These are phyloP conservation scores for Periconia sp. DNA, from an alignment of 2,329 filamentous ascomycete species.

Conservation along the genomic window DNA sequence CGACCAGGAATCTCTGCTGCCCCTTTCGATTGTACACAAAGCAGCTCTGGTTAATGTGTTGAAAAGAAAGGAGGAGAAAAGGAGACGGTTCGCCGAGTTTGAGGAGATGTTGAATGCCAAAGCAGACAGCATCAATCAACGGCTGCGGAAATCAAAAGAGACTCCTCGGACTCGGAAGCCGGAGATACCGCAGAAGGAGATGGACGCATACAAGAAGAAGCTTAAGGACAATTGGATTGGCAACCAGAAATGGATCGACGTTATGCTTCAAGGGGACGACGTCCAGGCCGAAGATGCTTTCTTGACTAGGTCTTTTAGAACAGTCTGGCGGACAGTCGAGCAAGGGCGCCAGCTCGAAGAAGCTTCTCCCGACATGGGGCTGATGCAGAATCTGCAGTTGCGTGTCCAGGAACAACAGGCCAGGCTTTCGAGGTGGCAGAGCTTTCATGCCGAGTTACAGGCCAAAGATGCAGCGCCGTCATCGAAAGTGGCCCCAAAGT, in stretches of 20 bases:
- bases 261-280: constrained; percentile 68
- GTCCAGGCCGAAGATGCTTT: constrained; percentile 61
- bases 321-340: constrained; percentile 70
- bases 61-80: constrained; percentile 61
- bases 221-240: constrained; percentile 78
- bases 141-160: constrained; percentile 49
- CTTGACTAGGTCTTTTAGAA: constrained; percentile 67
- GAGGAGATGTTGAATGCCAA: constrained; percentile 66
- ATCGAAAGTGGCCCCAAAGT: constrained; percentile 3
- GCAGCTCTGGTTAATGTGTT: constrained; percentile 64
- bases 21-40: constrained; percentile 73
- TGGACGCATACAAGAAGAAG: constrained; percentile 55
- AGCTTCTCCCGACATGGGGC: constrained; percentile 53
- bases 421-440: constrained; percentile 72
- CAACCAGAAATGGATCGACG: constrained; percentile 71
- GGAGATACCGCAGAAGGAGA: constrained; percentile 35
- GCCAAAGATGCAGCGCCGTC: constrained; percentile 8
- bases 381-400: constrained; percentile 71
- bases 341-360: constrained; percentile 60
- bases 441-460: constrained; percentile 56
- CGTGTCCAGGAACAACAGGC: constrained; percentile 68
- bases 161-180: constrained; percentile 25
- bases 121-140: constrained; percentile 57
- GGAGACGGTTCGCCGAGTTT: constrained; percentile 64
- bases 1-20: constrained; percentile 53